Evolutionary conservation across 73 alveolate genomes (phyloP).

Genomic region (Paramecium bursaria): DNA sequence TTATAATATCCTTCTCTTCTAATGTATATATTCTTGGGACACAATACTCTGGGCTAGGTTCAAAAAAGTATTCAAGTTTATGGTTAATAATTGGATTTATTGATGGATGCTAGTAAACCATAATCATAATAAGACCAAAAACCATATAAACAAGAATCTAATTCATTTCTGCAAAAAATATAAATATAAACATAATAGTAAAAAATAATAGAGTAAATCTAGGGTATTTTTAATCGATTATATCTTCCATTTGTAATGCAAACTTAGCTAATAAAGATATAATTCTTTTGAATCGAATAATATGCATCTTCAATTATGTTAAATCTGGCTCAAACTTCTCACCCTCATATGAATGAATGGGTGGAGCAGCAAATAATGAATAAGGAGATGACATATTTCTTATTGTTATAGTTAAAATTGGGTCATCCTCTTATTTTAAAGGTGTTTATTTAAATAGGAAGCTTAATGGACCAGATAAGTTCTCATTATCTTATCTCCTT

Average conservation of each 20-base stretch:
- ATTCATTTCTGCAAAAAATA: conserved; percentile 23
- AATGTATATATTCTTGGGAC: conserved; percentile 18
- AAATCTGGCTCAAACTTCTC: conserved; percentile 42
- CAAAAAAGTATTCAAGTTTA: conserved; percentile 6
- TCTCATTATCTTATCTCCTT: neutral
- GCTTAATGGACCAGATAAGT: neutral
- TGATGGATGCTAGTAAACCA: conserved; percentile 32
- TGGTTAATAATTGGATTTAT: neutral
- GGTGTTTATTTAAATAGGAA: neutral
- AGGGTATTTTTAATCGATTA: conserved; percentile 47
- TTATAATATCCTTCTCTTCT: conserved; percentile 43
- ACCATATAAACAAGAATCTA: conserved; percentile 7
- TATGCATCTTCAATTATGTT: conserved; percentile 23
- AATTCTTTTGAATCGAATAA: conserved; percentile 40
- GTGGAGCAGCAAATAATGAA: conserved; percentile 41
- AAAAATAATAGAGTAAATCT: conserved; percentile 39
- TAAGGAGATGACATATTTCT: conserved; percentile 49
- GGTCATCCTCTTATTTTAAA: neutral
- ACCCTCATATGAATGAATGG: conserved; percentile 25
- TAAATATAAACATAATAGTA: conserved; percentile 32
- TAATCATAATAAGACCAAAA: neutral
- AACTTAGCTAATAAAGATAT: neutral
- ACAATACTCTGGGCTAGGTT: neutral
- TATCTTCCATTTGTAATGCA: conserved; percentile 10
- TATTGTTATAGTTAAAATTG: conserved; percentile 8